Base-by-base conservation (phyloP, 108 stramenopile species). In the Cyclotella sp. region DNA sequence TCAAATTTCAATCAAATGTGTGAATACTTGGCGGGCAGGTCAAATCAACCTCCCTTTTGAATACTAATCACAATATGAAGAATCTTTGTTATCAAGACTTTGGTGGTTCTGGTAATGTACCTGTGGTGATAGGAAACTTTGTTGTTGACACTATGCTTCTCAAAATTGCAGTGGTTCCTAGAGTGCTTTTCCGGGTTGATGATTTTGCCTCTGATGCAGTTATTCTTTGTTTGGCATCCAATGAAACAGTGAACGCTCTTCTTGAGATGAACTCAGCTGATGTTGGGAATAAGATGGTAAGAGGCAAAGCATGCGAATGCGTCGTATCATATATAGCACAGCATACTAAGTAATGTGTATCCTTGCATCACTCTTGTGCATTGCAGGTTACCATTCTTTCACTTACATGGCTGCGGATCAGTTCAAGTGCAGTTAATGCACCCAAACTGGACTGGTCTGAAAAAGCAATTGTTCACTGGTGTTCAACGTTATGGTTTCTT, bases 41-140 rank as follows among this genome's bases (percentile, higher is more conserved):
- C 12, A 61, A 64, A 49, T 22, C 46, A 49, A 44, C 65, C 44
- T 43, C 74, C 3, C 44, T 75, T 42, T 28, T 44, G 10, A 65
- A 68, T 47, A 49, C 74, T 15, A 67, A 75, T 67, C 74, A 75
- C 34, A 75, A 75, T 67, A 42, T 53, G 15, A 65, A 65, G 73
- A 73, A 65, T 47, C 16, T 15, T n/a, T 45, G 73, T 41, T 63
- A 73, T n/a, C 73, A 73, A 22, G n/a, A 59, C 14, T 16, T 63
- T 26, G 44, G 62, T 73, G 73, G 73, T 27, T 63, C 43, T n/a
- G 44, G 44, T 45, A 45, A 13, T 12, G 45, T 62, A 14, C 73
- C 73, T 8, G 61, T 62, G 18, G 45, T 55, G 13, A 63, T 73
- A 39, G 73, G 62, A 12, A 3, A 51, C 16, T 63, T 16, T 22